These are phyloP conservation scores for Neurospora cerealis DNA, from an alignment of 495 filamentous ascomycete genomes.

Conservation along the genomic window DNA sequence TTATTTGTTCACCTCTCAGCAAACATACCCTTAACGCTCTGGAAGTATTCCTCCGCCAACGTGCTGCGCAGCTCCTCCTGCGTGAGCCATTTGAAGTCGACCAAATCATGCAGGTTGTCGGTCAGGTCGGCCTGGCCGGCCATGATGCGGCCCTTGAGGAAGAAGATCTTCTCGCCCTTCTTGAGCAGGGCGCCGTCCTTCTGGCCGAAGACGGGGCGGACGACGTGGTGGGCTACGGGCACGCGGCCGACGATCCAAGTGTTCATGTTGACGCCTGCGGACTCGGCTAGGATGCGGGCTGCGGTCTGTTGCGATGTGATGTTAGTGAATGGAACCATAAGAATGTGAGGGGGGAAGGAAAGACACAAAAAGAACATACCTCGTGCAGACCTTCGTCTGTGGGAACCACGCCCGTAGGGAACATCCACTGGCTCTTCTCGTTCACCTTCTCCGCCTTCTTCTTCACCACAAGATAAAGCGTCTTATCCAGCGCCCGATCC, in stretches of 20 bases:
- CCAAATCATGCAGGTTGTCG: slow-evolving; percentile 57
- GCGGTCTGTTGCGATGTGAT: slow-evolving; percentile 53
- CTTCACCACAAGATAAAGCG: slow-evolving; percentile 78
- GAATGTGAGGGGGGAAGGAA: neutral
- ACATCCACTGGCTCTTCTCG: too few relatives aligned
- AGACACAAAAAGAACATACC: neutral
- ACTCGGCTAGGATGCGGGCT: slow-evolving; percentile 60
- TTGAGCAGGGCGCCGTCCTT: slow-evolving; percentile 20
- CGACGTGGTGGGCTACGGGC: slow-evolving; percentile 71
- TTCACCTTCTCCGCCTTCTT: too few relatives aligned
- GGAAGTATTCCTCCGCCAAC: slow-evolving; percentile 57
- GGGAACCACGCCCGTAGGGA: slow-evolving; percentile 58
- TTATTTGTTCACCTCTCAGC: slow-evolving; percentile 34
- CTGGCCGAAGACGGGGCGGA: slow-evolving; percentile 29
- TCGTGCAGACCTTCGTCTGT: slow-evolving; percentile 61
- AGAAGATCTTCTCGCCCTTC: slow-evolving; percentile 76
- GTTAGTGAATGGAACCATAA: neutral
- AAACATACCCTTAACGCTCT: slow-evolving; percentile 68
- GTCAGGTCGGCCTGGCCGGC: slow-evolving; percentile 82
- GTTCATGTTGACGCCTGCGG: slow-evolving; percentile 93
- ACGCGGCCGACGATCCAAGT: slow-evolving; percentile 93
- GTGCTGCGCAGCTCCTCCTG: slow-evolving; percentile 71
- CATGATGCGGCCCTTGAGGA: slow-evolving; percentile 92
- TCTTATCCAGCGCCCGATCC: slow-evolving; percentile 63
- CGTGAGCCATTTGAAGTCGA: slow-evolving; percentile 85